These are phyloP conservation scores for Piper longum DNA, from an alignment of 164 flowering plant genomes.

Conservation along the genomic window DNA sequence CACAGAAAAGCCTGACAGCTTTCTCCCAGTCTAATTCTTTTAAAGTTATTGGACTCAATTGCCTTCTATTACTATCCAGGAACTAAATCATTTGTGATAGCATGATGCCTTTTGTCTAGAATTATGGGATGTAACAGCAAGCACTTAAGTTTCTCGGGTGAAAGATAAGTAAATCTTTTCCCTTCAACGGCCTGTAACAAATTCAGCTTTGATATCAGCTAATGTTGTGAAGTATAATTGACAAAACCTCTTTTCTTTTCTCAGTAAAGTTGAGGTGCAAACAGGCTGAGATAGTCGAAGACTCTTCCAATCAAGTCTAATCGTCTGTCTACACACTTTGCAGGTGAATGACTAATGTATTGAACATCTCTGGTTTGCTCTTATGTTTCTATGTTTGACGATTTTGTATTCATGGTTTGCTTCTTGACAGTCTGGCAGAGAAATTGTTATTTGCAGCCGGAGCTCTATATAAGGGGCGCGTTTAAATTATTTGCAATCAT, in stretches of 20 bases:
- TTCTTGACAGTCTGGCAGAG: too few relatives aligned
- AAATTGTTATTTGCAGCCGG: too few relatives aligned
- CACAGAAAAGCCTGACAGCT: too few relatives aligned
- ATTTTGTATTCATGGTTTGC: too few relatives aligned
- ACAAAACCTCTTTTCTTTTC: conserved; percentile 1
- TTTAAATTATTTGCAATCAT: too few relatives aligned
- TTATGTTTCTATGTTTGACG: too few relatives aligned
- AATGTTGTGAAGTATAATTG: background rate
- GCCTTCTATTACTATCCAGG: too few relatives aligned
- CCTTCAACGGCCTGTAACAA: background rate
- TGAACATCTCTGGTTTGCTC: too few relatives aligned
- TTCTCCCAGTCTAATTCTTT: too few relatives aligned
- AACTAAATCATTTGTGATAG: too few relatives aligned
- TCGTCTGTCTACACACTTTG: conserved; percentile 52
- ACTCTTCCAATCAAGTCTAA: conserved; percentile 77
- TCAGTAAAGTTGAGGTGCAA: conserved; percentile 46
- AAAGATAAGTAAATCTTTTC: conserved; percentile 68
- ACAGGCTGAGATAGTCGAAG: conserved; percentile 73
- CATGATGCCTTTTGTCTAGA: conserved; percentile 23
- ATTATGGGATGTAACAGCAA: conserved; percentile 85
- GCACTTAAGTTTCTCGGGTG: conserved; percentile 39
- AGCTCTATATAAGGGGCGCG: too few relatives aligned
- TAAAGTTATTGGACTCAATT: too few relatives aligned
- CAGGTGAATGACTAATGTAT: conserved; percentile 27
- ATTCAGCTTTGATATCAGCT: background rate